phyloP scores from a whole-genome alignment of 2,329 filamentous ascomycete species.

The Sarocladium brachiariae region DNA sequence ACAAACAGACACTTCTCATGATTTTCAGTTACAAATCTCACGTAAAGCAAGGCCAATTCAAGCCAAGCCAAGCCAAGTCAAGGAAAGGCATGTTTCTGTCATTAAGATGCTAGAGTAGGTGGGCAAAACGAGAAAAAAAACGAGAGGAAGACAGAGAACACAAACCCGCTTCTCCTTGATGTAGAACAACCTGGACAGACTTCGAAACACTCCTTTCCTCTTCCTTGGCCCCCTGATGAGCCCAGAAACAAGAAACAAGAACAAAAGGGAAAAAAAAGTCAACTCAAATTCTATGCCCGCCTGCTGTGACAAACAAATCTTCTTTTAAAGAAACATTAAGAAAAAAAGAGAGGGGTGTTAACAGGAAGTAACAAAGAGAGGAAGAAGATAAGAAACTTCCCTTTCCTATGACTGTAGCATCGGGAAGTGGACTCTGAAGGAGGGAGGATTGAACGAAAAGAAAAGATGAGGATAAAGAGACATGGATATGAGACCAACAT shows the following conservation, averaged over 20 bases:
- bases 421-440: neutral
- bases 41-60: too few relatives aligned
- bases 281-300: conserved; percentile 3
- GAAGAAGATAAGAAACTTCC: too few relatives aligned
- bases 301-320: conserved; percentile 9
- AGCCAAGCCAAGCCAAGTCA: too few relatives aligned
- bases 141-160: neutral
- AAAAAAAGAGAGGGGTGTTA: neutral
- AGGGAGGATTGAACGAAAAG: conserved; percentile 8
- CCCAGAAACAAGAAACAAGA: neutral
- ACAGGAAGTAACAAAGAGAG: too few relatives aligned
- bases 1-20: too few relatives aligned
- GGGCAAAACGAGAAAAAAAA: conserved; percentile 3
- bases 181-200: too few relatives aligned
- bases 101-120: conserved; percentile 2
- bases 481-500: neutral
- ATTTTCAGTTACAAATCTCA: too few relatives aligned
- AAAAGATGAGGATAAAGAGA: conserved; percentile 6
- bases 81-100: neutral
- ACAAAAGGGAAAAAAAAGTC: neutral
- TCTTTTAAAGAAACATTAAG: neutral
- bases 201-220: too few relatives aligned
- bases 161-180: too few relatives aligned
- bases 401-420: too few relatives aligned
- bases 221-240: too few relatives aligned